phyloP scores from a whole-genome alignment of 2,329 filamentous ascomycete genomes.

The Fusarium sp. region DNA sequence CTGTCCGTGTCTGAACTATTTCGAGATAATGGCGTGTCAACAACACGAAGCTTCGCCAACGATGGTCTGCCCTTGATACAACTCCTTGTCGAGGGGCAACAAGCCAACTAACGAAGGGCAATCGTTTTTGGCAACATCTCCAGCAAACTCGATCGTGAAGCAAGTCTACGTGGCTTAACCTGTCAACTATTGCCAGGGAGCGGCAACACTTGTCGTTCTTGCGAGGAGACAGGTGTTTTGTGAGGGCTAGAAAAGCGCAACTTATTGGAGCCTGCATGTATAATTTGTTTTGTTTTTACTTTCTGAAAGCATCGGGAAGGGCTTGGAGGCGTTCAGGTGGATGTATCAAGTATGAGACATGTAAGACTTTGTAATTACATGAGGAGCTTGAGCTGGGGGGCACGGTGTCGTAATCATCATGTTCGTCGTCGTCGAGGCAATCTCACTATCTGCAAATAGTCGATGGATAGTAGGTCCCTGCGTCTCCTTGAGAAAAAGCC shows the following conservation, averaged over 20 bases:
- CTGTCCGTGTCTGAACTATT: slow-evolving; percentile 3
- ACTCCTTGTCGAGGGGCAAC: neutral
- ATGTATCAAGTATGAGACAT: slow-evolving; percentile 36
- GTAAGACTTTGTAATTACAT: slow-evolving; percentile 8
- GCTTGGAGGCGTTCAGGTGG: slow-evolving; percentile 31
- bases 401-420: slow-evolving; percentile 3
- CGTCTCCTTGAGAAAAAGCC: slow-evolving; percentile 22
- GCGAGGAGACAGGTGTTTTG: slow-evolving; percentile 7
- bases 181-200: slow-evolving; percentile 22
- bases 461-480: slow-evolving; percentile 20
- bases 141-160: neutral
- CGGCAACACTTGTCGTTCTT: slow-evolving; percentile 14
- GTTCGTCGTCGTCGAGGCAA: slow-evolving; percentile 4
- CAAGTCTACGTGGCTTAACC: slow-evolving; percentile 11
- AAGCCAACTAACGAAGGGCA: neutral
- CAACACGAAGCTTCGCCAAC: neutral
- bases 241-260: slow-evolving; percentile 22
- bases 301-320: slow-evolving; percentile 30
- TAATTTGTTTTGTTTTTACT: neutral
- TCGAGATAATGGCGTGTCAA: slow-evolving; percentile 9
- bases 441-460: slow-evolving; percentile 30
- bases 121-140: neutral
- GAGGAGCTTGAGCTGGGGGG: slow-evolving; percentile 18
- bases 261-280: slow-evolving; percentile 18
- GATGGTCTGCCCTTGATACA: neutral